Percentiles rank a stretch among this genome's conserved stretches.
Evolutionary conservation across 2,329 filamentous ascomycete species (phyloP).

Genomic region (Colletotrichum tofieldiae): DNA sequence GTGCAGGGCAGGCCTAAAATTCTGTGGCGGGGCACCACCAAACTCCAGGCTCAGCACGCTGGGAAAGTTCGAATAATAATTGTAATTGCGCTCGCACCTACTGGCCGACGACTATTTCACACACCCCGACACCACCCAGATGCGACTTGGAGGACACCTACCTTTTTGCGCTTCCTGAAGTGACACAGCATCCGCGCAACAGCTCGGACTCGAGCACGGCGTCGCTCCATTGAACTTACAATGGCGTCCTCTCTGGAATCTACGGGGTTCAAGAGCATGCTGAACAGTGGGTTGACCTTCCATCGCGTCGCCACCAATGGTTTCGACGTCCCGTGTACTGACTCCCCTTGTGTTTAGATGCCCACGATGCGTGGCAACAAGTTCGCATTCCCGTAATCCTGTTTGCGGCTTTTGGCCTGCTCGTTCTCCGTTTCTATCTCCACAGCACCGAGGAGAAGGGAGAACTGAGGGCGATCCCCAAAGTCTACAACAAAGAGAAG

Average conservation of each 20-base stretch:
- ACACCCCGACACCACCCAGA: constrained; percentile 28
- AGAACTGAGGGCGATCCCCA: constrained; percentile 39
- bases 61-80: constrained; percentile 36
- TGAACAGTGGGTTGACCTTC: constrained; percentile 29
- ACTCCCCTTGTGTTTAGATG: constrained; percentile 22
- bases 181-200: constrained; percentile 14
- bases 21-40: constrained; percentile 41
- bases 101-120: constrained; percentile 26
- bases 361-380: constrained; percentile 43
- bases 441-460: constrained; percentile 36
- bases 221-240: constrained; percentile 9
- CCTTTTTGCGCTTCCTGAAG: constrained; percentile 14
- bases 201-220: constrained; percentile 33
- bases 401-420: constrained; percentile 34
- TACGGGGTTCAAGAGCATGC: constrained; percentile 23
- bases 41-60: constrained; percentile 15
- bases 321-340: constrained; percentile 8
- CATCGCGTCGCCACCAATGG: constrained; percentile 1
- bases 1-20: constrained; percentile 36
- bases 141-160: constrained; percentile 12
- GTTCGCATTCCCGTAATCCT: constrained; percentile 42
- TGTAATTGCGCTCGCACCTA: constrained; percentile 37
- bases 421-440: constrained; percentile 42
- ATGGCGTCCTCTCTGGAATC: constrained; percentile 28
- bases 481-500: constrained; percentile 31